Evolutionary conservation across 73 alveolate genomes (phyloP).

Genomic region (Paramecium sexaurelia): DNA sequence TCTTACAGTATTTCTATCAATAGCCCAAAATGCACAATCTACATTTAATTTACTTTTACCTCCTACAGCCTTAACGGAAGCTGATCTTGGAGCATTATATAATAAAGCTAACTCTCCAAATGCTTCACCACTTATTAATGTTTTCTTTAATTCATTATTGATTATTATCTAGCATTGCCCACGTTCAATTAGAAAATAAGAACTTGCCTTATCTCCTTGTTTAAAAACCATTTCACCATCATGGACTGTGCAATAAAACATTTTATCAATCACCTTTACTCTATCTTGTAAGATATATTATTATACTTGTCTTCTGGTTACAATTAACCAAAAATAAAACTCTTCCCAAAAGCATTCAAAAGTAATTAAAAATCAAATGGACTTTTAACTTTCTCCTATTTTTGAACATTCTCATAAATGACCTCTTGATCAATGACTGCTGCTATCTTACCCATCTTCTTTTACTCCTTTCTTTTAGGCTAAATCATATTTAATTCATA

Average conservation of each 20-base stretch:
- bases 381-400: constrained; percentile 8
- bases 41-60: neutral
- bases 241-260: constrained; percentile 64
- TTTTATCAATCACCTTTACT: constrained; percentile 56
- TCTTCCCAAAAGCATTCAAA: constrained; percentile 27
- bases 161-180: constrained; percentile 81
- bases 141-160: constrained; percentile 68
- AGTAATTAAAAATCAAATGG: constrained; percentile 21
- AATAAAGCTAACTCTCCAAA: constrained; percentile 84
- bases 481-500: neutral
- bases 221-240: constrained; percentile 77
- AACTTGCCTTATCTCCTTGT: constrained; percentile 86
- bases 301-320: constrained; percentile 41
- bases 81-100: constrained; percentile 81
- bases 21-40: constrained; percentile 83
- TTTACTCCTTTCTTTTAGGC: constrained; percentile 31
- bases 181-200: constrained; percentile 77
- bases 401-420: constrained; percentile 20
- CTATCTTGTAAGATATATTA: neutral
- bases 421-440: constrained; percentile 41
- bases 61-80: constrained; percentile 77
- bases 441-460: constrained; percentile 26
- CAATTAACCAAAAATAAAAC: neutral
- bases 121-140: constrained; percentile 75
- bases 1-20: constrained; percentile 84